phyloP scores from a whole-genome alignment of 1,284 basidiomycete species.

The Naganishia sp. region DNA sequence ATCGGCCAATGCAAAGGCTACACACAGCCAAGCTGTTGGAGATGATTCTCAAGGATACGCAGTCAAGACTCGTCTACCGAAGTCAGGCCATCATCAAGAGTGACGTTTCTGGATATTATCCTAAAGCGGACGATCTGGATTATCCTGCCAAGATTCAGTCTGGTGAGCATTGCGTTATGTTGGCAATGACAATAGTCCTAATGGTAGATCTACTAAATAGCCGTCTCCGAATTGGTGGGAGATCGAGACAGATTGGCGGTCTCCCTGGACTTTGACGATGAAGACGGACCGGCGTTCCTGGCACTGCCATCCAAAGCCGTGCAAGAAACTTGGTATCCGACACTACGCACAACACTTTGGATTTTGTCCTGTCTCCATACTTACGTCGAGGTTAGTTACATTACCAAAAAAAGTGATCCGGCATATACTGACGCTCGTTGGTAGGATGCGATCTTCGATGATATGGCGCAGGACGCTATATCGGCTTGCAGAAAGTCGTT shows the following conservation, averaged over 20 bases:
- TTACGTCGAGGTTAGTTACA: slow-evolving; percentile 74
- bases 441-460: slow-evolving; percentile 85
- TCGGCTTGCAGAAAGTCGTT: slow-evolving; percentile 77
- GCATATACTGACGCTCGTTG: no score
- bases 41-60: slow-evolving; percentile 89
- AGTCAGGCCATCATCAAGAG: slow-evolving; percentile 84
- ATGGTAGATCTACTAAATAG: not conserved
- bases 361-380: slow-evolving; percentile 82
- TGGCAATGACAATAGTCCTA: not conserved
- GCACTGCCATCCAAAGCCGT: slow-evolving; percentile 69
- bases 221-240: not conserved
- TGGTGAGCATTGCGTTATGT: slow-evolving; percentile 53
- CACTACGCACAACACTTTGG: slow-evolving; percentile 79
- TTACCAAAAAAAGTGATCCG: no score
- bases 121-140: slow-evolving; percentile 69
- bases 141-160: slow-evolving; percentile 74
- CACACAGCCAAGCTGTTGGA: slow-evolving; percentile 73
- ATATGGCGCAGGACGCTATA: slow-evolving; percentile 88
- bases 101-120: slow-evolving; percentile 78
- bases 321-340: slow-evolving; percentile 85
- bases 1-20: slow-evolving; percentile 58
- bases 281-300: slow-evolving; percentile 61
- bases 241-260: slow-evolving; percentile 33
- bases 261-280: slow-evolving; percentile 46
- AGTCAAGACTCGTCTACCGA: slow-evolving; percentile 89